Evolutionary conservation across 2,329 filamentous ascomycete genomes (phyloP).

Genomic region (Fusarium sp.): DNA sequence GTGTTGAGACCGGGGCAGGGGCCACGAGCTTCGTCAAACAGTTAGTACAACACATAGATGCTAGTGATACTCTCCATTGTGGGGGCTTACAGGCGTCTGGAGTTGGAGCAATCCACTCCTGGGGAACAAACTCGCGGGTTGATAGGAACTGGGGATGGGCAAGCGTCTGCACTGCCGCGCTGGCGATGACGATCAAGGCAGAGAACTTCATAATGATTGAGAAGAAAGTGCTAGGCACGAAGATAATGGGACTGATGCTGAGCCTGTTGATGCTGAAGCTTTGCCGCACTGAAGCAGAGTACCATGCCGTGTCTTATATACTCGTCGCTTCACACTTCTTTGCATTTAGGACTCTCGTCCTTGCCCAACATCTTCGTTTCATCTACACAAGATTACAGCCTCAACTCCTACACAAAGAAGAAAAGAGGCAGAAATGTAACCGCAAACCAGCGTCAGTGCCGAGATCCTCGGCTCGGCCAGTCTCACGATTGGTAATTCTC

Average conservation of each 20-base stretch:
- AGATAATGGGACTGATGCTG: not conserved
- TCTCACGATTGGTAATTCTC: not conserved
- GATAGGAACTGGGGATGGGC: not conserved
- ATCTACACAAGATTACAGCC: not conserved
- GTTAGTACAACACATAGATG: not conserved
- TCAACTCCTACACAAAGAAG: not conserved
- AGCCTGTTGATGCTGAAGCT: not conserved
- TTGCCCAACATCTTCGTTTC: not conserved
- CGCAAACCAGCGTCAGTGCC: not conserved
- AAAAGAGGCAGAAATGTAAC: not conserved
- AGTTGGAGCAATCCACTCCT: not conserved
- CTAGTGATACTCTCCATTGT: not conserved
- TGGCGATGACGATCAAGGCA: not conserved
- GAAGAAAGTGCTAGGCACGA: not conserved
- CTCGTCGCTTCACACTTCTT: no score
- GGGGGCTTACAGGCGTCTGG: not conserved
- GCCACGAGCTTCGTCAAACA: not conserved
- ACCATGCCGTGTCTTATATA: not conserved
- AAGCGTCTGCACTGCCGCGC: fast-evolving
- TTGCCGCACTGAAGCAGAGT: fast-evolving
- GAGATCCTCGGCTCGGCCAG: not conserved
- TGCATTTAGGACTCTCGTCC: fast-evolving
- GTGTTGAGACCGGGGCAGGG: conserved; percentile 9
- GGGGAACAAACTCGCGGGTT: not conserved
- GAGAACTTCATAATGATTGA: not conserved